Evolutionary conservation across 2,329 filamentous ascomycete genomes (phyloP).

Genomic region (Colletotrichum orchidophilum): DNA sequence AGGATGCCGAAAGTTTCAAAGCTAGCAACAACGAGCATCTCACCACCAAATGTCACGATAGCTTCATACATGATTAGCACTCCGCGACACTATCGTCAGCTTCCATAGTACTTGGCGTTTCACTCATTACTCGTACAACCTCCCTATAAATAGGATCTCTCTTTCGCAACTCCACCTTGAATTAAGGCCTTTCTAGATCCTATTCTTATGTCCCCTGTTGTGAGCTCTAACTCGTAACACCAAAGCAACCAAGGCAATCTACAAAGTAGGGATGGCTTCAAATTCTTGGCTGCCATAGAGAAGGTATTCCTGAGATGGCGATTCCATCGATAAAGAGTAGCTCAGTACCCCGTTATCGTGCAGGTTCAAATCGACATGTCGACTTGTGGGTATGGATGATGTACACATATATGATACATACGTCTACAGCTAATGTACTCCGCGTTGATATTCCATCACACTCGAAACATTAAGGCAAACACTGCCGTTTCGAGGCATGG

Average conservation of each 20-base stretch:
- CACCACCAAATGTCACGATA: too few relatives aligned
- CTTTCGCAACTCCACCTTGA: too few relatives aligned
- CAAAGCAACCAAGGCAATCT: background rate
- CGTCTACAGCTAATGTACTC: background rate
- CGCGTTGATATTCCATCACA: background rate
- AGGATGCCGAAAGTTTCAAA: background rate
- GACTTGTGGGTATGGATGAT: slow-evolving; percentile 1
- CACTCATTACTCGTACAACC: too few relatives aligned
- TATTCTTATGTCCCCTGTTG: too few relatives aligned
- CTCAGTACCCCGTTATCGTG: background rate
- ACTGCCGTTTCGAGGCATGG: background rate
- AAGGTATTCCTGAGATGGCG: background rate
- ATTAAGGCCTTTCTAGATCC: too few relatives aligned
- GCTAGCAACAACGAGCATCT: background rate
- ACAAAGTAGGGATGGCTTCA: background rate
- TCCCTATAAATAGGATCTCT: too few relatives aligned
- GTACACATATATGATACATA: background rate
- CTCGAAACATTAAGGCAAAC: background rate
- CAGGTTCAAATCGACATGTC: background rate
- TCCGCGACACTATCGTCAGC: too few relatives aligned
- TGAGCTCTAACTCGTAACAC: too few relatives aligned
- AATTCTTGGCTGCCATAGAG: background rate
- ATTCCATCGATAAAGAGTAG: background rate
- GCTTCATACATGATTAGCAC: too few relatives aligned
- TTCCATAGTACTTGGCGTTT: too few relatives aligned